Conservation (phyloP, 2,329 filamentous ascomycete species). For the Gremmenia infestans region DNA sequence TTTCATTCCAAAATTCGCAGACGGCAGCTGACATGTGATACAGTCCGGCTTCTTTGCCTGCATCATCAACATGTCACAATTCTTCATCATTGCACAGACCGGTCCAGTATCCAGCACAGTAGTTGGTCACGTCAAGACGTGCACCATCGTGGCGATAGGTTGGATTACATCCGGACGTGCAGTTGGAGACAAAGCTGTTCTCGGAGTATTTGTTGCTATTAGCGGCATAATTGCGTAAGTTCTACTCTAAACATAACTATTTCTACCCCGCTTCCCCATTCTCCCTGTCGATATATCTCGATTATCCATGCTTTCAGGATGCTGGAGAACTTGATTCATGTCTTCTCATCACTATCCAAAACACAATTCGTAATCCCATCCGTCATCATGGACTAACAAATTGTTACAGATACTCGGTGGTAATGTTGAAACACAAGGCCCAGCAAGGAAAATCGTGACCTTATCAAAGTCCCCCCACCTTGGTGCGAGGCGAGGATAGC, state of each 20-base stretch:
- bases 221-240: conserved; percentile 53
- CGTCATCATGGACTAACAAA: conserved; percentile 1
- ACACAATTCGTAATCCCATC: background rate
- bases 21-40: conserved; percentile 17
- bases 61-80: conserved; percentile 60
- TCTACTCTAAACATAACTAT: background rate
- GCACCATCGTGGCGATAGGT: conserved; percentile 58
- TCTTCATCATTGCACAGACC: conserved; percentile 57
- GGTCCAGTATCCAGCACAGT: conserved; percentile 62
- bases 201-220: conserved; percentile 52
- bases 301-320: background rate
- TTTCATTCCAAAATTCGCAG: conserved; percentile 2
- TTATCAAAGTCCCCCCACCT: background rate
- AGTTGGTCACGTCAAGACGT: conserved; percentile 62
- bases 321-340: background rate
- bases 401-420: conserved; percentile 39
- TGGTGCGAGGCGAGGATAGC: background rate
- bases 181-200: conserved; percentile 49
- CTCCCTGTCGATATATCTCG: background rate
- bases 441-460: conserved; percentile 16
- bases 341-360: background rate
- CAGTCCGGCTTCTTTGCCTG: conserved; percentile 60
- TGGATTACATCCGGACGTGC: conserved; percentile 54
- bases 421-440: conserved; percentile 42
- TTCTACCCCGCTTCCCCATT: background rate